Evolutionary conservation across 371 early-diverging fungal species (phyloP), one percentile per base, ranked within the genome.

Genomic region (Lichtheimia corymbifera): DNA sequence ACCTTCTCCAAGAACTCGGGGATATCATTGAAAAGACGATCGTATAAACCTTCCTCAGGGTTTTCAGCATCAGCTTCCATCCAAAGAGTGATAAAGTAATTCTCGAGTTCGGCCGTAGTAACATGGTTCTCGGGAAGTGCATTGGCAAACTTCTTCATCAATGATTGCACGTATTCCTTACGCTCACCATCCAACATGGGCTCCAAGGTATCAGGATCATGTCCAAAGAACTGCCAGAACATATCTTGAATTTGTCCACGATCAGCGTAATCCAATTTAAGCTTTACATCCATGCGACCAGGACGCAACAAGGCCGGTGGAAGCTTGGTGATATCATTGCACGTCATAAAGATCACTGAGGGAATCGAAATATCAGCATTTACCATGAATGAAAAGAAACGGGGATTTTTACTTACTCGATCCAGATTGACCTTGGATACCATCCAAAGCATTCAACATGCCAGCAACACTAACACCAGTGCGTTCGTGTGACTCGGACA

Each of bases 271-370:
- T 90, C 97, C 53, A 99, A 76, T 30, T 86, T 80, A n/a, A 89
- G 82, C 65, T 93, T 89, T 53, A 93, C 69, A 67, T 99, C 99
- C 18, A 98, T 93, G 40, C 99, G 88, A 0, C 99, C 99, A 11
- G 99, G 98, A 18, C 99, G 86, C 53, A 97, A 88, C 51, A 99
- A 77, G 12, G 99, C 99, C 7, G 94, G 92, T 62, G 97, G 97
- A 22, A 99, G 83, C 6, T 88, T 88, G 35, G 91, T 92, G 42
- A 97, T 76, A 66, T 96, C 95, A 75, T 97, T 98, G 18, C 96
- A 96, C 2, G 97, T 97, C 96, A 97, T 97, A 65, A 94, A 89
- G 13, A 94, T 84, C 58, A 94, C 82, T 71, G 11, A 35, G 11
- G 11, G 2, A 35, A 28, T 28, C 28, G 17, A 42, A 35, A 28